Evolutionary conservation across 2,329 filamentous ascomycete genomes (phyloP), one percentile per base, ranked within the genome.

Genomic region (Passalora sequoiae): DNA sequence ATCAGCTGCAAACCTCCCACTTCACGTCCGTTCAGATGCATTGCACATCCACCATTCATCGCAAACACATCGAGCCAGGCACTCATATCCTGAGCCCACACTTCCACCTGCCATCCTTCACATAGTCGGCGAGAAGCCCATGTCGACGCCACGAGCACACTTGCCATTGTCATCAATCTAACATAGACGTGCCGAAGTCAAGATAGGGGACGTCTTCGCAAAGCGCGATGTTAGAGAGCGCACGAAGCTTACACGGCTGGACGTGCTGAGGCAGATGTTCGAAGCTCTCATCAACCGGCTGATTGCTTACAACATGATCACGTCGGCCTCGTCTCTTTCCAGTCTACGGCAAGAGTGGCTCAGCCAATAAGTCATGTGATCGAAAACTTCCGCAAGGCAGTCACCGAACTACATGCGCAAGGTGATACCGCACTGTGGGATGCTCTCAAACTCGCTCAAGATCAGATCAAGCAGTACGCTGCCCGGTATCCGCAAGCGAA

Each of bases 341-440:
- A 50, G 10, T 52, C 62, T 2, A 51, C 41, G 0, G 54, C 59
- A 1, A 50, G 32, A 2, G 49, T 68, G 2, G 38, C 52, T 4
- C 60, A 62, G 33, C 40, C 45, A 0, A 47, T 65, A 12, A 64
- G 61, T 2, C 58, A 63, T 33, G 59, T 65, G 4, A 45, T 67
- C 4, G 64, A 68, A 38, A 63, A 66, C 50, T 66, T 68, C 38
- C 53, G 65, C 6, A 54, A 59, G 21, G 58, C 60, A 6, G 57
- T 64, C 6, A 56, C 57, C 27, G 50, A 43, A 13, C 62, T 66
- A 55, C 29, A 38, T 1, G 54, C 59, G 9, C 21, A 38, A 4
- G 64, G 63, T 3, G 60, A 66, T 38, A 68, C 66, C 13, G 58
- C 61, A 0, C 40, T 67, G 4, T 69, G 62, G 63, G 64, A 67